These are phyloP conservation scores for Vitis rotundifolia DNA, from an alignment of 164 flowering plant genomes.

Conservation along the genomic window DNA sequence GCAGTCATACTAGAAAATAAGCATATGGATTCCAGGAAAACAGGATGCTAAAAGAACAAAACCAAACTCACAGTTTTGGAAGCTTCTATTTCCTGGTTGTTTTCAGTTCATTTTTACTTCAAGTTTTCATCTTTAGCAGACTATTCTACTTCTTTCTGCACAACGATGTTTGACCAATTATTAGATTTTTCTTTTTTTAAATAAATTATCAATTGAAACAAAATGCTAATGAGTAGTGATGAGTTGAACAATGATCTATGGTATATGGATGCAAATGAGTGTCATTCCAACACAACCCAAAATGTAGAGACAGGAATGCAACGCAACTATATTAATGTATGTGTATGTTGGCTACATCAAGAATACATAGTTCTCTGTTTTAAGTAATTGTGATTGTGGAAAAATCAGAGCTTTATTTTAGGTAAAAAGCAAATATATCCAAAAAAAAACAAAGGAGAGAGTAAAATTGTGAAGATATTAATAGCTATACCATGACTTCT, in stretches of 20 bases:
- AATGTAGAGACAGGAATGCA: not conserved
- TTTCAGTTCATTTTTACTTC: not conserved
- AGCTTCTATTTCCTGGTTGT: not conserved
- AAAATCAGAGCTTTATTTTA: too few relatives aligned
- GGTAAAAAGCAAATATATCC: too few relatives aligned
- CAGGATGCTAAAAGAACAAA: slow-evolving; percentile 3
- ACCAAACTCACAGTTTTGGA: slow-evolving; percentile 6
- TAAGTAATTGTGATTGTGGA: not conserved
- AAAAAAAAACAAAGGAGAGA: not conserved
- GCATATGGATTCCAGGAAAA: not conserved
- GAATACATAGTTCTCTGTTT: too few relatives aligned
- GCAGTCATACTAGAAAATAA: not conserved
- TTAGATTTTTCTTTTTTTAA: not conserved
- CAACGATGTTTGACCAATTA: not conserved
- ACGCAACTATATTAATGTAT: too few relatives aligned
- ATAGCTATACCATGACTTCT: not conserved
- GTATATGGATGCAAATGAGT: not conserved
- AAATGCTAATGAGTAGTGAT: not conserved
- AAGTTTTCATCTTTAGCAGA: not conserved
- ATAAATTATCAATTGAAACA: not conserved
- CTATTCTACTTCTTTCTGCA: not conserved
- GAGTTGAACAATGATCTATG: not conserved
- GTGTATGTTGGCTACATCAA: not conserved
- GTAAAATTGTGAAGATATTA: not conserved
- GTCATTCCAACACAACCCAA: not conserved